These are phyloP conservation scores for Scutellaria baicalensis DNA, from an alignment of 257 asterid species.

Conservation along the genomic window DNA sequence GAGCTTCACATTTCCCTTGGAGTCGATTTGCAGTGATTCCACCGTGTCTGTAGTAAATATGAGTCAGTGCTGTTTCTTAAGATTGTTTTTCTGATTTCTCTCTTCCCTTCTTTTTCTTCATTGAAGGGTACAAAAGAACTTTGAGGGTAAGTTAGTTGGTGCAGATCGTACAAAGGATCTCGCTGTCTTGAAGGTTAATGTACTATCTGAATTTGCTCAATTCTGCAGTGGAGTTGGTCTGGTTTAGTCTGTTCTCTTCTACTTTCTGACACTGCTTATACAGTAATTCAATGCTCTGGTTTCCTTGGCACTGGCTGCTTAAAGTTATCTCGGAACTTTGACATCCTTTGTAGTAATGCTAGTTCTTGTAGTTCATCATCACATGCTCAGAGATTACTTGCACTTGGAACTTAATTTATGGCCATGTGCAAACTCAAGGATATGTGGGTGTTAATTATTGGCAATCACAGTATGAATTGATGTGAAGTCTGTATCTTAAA, in stretches of 20 bases:
- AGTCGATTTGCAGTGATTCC: neutral
- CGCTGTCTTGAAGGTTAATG: slow-evolving; percentile 80
- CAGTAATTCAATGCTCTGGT: neutral
- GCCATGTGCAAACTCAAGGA: neutral
- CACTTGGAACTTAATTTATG: neutral
- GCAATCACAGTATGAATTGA: neutral
- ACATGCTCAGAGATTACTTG: neutral
- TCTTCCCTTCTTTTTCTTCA: neutral
- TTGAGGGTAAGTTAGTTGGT: slow-evolving; percentile 83
- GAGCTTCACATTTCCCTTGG: neutral
- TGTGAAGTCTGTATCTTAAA: neutral
- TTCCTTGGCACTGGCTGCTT: neutral
- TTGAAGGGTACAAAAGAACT: slow-evolving; percentile 83
- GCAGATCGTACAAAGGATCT: slow-evolving; percentile 99
- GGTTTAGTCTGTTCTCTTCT: neutral
- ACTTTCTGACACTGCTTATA: neutral
- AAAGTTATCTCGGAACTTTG: neutral
- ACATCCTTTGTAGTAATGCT: neutral
- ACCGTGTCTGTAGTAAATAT: neutral
- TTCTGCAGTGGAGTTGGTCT: neutral
- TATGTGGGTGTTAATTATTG: neutral
- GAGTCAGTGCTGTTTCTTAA: neutral
- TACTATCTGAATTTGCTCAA: neutral
- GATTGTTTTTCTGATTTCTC: neutral
- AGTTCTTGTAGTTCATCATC: neutral